phyloP scores from a whole-genome alignment of 352 stramenopile species.

The Pythium angustatum region DNA sequence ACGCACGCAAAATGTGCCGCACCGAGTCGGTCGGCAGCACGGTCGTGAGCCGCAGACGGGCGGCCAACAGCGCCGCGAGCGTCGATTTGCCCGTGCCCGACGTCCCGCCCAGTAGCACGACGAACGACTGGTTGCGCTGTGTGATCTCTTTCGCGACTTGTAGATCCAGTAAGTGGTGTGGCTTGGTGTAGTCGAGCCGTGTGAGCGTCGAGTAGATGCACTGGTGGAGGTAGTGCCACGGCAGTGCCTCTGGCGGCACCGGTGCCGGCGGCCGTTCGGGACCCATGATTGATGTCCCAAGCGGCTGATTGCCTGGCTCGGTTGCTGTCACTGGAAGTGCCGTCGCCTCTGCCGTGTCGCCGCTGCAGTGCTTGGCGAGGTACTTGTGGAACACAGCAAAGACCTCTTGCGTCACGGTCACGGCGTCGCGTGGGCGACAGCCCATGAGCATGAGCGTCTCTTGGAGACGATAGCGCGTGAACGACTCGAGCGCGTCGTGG shows the following conservation, averaged over 20 bases:
- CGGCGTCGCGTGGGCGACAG: constrained; percentile 72
- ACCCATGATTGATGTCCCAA: too few species aligned
- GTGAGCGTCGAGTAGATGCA: constrained; percentile 82
- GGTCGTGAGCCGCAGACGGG: constrained; percentile 77
- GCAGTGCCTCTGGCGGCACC: constrained; percentile 31
- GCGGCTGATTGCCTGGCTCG: background rate
- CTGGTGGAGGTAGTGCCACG: constrained; percentile 78
- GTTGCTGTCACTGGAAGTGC: background rate
- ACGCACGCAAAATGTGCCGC: constrained; percentile 76
- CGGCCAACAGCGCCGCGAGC: constrained; percentile 74
- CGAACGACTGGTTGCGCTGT: constrained; percentile 83
- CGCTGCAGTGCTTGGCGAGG: constrained; percentile 27
- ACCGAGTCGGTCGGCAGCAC: constrained; percentile 86
- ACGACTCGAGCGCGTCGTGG: constrained; percentile 52
- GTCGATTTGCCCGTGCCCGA: constrained; percentile 88
- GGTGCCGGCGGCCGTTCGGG: constrained; percentile 1
- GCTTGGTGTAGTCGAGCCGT: constrained; percentile 83
- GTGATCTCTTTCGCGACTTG: constrained; percentile 86
- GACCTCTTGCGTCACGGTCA: constrained; percentile 66
- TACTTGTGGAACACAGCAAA: constrained; percentile 67
- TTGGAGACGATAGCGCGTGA: constrained; percentile 83
- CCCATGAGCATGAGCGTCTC: constrained; percentile 90
- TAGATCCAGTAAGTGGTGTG: constrained; percentile 82
- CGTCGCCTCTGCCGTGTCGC: background rate
- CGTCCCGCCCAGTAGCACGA: constrained; percentile 83